A percentile compares a stretch with the other conserved stretches of the same genome.
These are phyloP conservation scores for Cucumis variabilis DNA, from an alignment of 331 rosid species.

Conservation along the genomic window DNA sequence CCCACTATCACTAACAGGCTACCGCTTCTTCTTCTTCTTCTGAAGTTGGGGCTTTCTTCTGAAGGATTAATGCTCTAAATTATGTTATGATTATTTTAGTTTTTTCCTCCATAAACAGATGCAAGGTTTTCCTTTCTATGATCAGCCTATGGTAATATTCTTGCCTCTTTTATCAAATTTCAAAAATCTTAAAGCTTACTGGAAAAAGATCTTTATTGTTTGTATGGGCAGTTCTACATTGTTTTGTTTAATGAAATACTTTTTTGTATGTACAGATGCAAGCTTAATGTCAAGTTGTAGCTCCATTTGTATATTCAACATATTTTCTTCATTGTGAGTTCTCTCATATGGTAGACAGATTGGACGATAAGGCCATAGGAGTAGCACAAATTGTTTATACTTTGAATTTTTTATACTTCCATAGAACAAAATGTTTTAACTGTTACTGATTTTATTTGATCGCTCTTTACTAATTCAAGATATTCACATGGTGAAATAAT, in stretches of 20 bases:
- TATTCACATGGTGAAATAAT: constrained; percentile 77
- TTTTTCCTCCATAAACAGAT: constrained; percentile 57
- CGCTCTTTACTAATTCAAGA: constrained; percentile 37
- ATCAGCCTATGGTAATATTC: constrained; percentile 85
- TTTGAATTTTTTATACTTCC: constrained; percentile 18
- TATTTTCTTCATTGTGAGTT: constrained; percentile 37
- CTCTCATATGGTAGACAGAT: constrained; percentile 94
- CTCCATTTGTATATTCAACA: background rate
- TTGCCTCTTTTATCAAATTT: background rate
- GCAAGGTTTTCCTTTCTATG: constrained; percentile 99
- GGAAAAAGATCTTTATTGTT: background rate
- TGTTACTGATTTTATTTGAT: constrained; percentile 19
- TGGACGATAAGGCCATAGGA: constrained; percentile 75
- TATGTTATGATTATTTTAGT: background rate
- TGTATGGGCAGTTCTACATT: background rate
- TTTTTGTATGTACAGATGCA: background rate
- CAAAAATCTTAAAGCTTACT: background rate
- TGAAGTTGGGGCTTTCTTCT: constrained; percentile 22
- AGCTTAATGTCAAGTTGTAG: constrained; percentile 12
- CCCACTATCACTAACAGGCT: constrained; percentile 4
- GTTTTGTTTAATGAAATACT: constrained; percentile 12
- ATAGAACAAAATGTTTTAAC: constrained; percentile 28
- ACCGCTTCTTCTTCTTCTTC: background rate
- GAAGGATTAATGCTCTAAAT: background rate
- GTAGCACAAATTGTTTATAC: constrained; percentile 40